These are phyloP conservation scores for Orychophragmus violaceus DNA, from an alignment of 345 rosid genomes.

Conservation along the genomic window DNA sequence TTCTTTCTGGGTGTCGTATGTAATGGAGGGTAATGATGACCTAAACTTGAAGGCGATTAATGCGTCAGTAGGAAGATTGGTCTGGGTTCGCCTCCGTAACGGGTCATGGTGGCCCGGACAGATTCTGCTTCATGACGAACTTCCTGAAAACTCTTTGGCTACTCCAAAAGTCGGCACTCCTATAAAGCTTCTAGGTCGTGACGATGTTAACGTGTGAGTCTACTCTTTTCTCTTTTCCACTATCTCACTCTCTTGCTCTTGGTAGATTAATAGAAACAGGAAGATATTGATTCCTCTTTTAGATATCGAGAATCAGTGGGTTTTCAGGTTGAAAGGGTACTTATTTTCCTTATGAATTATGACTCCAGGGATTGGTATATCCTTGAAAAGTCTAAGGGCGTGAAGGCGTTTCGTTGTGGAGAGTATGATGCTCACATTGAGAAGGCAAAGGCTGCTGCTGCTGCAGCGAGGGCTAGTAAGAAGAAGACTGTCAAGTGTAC, in stretches of 20 bases:
- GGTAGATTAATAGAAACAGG: no score
- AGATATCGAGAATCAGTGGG: background rate
- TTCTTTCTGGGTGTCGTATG: conserved; percentile 24
- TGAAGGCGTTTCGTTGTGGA: conserved; percentile 97
- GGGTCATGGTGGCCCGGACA: conserved; percentile 99
- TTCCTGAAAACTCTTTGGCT: conserved; percentile 63
- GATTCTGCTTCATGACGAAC: conserved; percentile 64
- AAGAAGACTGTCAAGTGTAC: conserved; percentile 82
- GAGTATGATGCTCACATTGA: conserved; percentile 80
- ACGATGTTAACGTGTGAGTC: conserved; percentile 92
- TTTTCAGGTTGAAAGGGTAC: background rate
- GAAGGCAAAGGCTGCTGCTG: conserved; percentile 78
- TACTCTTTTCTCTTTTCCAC: background rate
- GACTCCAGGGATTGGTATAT: conserved; percentile 86
- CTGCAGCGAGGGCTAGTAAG: conserved; percentile 41
- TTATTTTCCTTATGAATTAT: conserved; percentile 1
- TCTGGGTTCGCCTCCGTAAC: conserved; percentile 96
- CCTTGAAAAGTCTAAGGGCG: conserved; percentile 89
- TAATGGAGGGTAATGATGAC: conserved; percentile 75
- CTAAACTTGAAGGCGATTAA: conserved; percentile 54
- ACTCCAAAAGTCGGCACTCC: conserved; percentile 91
- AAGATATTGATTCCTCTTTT: no score
- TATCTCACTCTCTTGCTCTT: background rate
- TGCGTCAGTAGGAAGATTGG: conserved; percentile 82
- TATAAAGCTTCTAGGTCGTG: conserved; percentile 93